Evolutionary conservation across 352 stramenopile species (phyloP).

Genomic region (Globisporangium viniferum): DNA sequence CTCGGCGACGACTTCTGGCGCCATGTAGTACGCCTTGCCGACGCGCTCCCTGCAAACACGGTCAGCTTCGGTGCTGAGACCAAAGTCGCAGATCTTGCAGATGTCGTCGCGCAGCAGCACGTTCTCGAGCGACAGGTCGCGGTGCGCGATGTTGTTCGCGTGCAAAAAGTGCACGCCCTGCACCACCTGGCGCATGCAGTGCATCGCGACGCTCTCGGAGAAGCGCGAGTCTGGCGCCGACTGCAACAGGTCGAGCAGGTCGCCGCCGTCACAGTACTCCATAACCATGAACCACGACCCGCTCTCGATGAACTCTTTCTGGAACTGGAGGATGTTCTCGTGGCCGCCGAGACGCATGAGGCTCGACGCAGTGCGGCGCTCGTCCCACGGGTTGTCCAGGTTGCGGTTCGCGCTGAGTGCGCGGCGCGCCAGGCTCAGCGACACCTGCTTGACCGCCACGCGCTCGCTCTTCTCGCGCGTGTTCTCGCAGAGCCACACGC

Average conservation of each 20-base stretch:
- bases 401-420: slow-evolving; percentile 18
- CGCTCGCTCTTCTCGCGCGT: slow-evolving; percentile 14
- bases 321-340: slow-evolving; percentile 41
- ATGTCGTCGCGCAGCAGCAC: slow-evolving; percentile 7
- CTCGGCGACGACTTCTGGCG: slow-evolving; percentile 40
- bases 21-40: slow-evolving; percentile 56
- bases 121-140: slow-evolving; percentile 12
- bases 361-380: slow-evolving; percentile 23
- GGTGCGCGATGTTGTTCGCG: background rate
- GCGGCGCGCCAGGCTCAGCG: slow-evolving; percentile 18
- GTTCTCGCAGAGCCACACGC: slow-evolving; percentile 40
- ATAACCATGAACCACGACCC: slow-evolving; percentile 49
- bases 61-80: slow-evolving; percentile 21
- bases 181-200: slow-evolving; percentile 30
- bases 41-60: slow-evolving; percentile 10
- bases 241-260: slow-evolving; percentile 39
- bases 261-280: slow-evolving; percentile 46
- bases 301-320: slow-evolving; percentile 38
- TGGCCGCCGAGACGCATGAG: slow-evolving; percentile 29
- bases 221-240: slow-evolving; percentile 20
- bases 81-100: slow-evolving; percentile 26
- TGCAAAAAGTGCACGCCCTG: slow-evolving; percentile 17
- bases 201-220: slow-evolving; percentile 19
- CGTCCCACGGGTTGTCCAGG: slow-evolving; percentile 40
- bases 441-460: slow-evolving; percentile 44